These are phyloP conservation scores for Daldinia loculata DNA, from an alignment of 495 filamentous ascomycete species.

Conservation along the genomic window DNA sequence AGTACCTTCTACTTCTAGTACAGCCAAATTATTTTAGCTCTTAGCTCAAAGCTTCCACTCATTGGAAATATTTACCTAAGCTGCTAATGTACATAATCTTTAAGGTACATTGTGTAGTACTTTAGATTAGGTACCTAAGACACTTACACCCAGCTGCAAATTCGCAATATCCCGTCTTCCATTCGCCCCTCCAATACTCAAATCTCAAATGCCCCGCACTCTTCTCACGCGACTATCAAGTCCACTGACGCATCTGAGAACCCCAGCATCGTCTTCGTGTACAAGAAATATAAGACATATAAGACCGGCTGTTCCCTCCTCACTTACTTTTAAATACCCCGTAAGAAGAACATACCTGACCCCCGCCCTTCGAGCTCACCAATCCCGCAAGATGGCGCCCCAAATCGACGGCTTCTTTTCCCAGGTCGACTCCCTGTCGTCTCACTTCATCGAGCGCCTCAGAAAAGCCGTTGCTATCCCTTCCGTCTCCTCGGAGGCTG, in stretches of 20 bases:
- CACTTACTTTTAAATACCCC: constrained; percentile 5
- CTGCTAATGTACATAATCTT: too few relatives aligned
- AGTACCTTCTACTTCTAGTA: constrained; percentile 40
- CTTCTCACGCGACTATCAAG: constrained; percentile 46
- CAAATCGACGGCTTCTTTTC: constrained; percentile 85
- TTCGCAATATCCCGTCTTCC: constrained; percentile 32
- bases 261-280: constrained; percentile 14
- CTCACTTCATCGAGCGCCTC: constrained; percentile 90
- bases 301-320: constrained; percentile 3
- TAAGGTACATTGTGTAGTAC: too few relatives aligned
- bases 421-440: constrained; percentile 84
- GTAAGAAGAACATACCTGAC: constrained; percentile 56
- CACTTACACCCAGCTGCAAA: constrained; percentile 1
- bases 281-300: constrained; percentile 1
- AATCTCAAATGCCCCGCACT: constrained; percentile 55
- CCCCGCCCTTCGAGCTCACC: constrained; percentile 57
- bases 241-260: constrained; percentile 37
- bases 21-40: constrained; percentile 4
- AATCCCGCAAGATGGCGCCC: constrained; percentile 78
- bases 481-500: constrained; percentile 90
- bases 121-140: too few relatives aligned
- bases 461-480: constrained; percentile 94
- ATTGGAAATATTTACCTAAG: neutral
- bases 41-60: neutral
- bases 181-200: constrained; percentile 29